These are phyloP conservation scores for Setaria viridis DNA, from an alignment of 202 grass and related monocot species.

Conservation along the genomic window DNA sequence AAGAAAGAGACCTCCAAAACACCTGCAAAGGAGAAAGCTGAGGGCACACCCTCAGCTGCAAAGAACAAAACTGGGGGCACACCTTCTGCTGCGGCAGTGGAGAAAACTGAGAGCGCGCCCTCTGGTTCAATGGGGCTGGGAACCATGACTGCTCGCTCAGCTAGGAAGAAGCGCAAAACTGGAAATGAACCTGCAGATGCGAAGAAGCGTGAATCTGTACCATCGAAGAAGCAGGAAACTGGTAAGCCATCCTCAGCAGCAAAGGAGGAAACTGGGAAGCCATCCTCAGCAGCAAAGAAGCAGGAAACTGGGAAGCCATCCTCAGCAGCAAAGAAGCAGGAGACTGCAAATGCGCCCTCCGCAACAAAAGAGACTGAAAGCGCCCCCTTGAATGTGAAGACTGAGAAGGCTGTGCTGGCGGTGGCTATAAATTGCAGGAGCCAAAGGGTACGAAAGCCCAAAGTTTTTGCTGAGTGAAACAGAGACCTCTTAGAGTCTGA, in stretches of 20 bases:
- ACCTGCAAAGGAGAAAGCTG: constrained; percentile 28
- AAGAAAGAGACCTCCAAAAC: constrained; percentile 20
- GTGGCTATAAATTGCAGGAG: constrained; percentile 56
- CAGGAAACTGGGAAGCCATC: not conserved
- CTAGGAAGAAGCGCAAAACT: not conserved
- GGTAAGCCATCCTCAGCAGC: not conserved
- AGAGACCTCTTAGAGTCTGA: not conserved
- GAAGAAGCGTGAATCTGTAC: not conserved
- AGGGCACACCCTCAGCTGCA: not conserved
- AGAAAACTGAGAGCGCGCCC: constrained; percentile 6
- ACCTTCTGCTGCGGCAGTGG: not conserved
- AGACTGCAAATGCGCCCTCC: not conserved
- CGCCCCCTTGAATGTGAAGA: constrained; percentile 25
- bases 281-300: constrained; percentile 7
- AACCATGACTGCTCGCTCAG: constrained; percentile 6
- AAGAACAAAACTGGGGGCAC: not conserved
- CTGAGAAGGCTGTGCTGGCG: constrained; percentile 45
- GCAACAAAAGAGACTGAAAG: not conserved
- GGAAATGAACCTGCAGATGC: not conserved
- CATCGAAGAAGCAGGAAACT: constrained; percentile 29
- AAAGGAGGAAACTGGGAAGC: not conserved
- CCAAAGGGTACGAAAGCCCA: constrained; percentile 52
- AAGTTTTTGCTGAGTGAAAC: constrained; percentile 49
- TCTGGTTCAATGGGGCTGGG: not conserved
- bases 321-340: constrained; percentile 35